Evolutionary conservation across 1,284 basidiomycete species (phyloP).

Genomic region (Trichosporon sp.): DNA sequence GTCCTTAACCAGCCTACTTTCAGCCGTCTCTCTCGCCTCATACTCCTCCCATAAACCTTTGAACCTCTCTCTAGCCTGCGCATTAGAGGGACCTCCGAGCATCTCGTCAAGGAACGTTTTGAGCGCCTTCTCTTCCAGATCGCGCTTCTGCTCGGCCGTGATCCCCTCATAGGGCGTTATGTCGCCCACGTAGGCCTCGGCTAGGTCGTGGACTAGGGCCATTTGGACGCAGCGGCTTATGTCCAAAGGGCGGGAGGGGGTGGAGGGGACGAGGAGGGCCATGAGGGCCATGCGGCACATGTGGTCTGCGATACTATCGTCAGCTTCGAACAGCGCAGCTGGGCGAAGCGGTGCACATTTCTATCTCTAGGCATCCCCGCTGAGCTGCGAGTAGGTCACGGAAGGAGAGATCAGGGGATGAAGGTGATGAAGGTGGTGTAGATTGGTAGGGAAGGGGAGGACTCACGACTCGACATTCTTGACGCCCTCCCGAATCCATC

Average conservation of each 20-base stretch:
- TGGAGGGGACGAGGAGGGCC: conserved; percentile 68
- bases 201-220: conserved; percentile 87
- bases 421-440: neutral
- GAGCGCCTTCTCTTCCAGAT: conserved; percentile 70
- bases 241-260: conserved; percentile 59
- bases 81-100: conserved; percentile 61
- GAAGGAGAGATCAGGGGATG: neutral
- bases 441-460: neutral
- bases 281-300: conserved; percentile 97
- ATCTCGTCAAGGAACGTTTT: conserved; percentile 82
- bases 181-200: conserved; percentile 94
- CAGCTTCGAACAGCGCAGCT: conserved; percentile 6
- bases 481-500: conserved; percentile 81
- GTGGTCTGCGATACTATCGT: conserved; percentile 79
- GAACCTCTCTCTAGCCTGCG: conserved; percentile 70
- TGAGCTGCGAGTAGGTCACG: no score
- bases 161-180: conserved; percentile 87
- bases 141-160: conserved; percentile 69
- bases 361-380: no score
- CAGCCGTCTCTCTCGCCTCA: conserved; percentile 71
- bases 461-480: conserved; percentile 67
- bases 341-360: no score
- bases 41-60: conserved; percentile 86
- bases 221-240: conserved; percentile 63
- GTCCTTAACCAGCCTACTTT: conserved; percentile 90